Conservation (phyloP, 1,284 basidiomycete genomes). For the Puccinia novopanici region DNA sequence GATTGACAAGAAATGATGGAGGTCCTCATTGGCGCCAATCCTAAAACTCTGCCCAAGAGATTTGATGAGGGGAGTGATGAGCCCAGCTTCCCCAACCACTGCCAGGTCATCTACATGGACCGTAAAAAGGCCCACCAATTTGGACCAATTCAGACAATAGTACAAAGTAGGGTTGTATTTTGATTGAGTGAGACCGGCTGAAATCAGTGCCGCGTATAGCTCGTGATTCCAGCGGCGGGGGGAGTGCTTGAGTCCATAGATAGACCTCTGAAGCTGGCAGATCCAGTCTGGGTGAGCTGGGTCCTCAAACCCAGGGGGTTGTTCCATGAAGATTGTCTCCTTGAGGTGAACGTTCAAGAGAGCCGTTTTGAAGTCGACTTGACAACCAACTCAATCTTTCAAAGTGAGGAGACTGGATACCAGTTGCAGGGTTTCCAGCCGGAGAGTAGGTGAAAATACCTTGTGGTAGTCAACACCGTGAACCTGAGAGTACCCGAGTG, state of each 20-base stretch:
- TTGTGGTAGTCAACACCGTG: no score
- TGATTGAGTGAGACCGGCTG: slow-evolving; percentile 3
- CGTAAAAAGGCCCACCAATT: background rate
- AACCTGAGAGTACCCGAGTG: no score
- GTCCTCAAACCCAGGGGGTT: slow-evolving; percentile 26
- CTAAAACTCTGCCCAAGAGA: background rate
- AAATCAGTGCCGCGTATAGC: background rate
- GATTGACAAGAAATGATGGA: slow-evolving; percentile 23
- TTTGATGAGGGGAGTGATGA: background rate
- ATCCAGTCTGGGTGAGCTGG: background rate
- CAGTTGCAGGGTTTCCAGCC: no score
- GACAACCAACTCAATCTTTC: no score
- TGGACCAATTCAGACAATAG: background rate
- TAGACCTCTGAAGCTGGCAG: background rate
- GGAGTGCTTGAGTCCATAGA: slow-evolving; percentile 11
- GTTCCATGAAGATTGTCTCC: background rate
- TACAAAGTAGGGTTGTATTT: slow-evolving; percentile 19
- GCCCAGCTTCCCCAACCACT: background rate
- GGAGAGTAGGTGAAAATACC: no score
- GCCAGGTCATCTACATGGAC: background rate
- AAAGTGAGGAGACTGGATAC: no score
- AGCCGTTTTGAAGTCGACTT: no score
- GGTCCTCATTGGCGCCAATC: slow-evolving; percentile 24
- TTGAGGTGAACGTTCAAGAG: no score
- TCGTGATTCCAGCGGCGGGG: no score